Conservation (phyloP, 768 basidiomycete species). For the Russula brevipes region DNA sequence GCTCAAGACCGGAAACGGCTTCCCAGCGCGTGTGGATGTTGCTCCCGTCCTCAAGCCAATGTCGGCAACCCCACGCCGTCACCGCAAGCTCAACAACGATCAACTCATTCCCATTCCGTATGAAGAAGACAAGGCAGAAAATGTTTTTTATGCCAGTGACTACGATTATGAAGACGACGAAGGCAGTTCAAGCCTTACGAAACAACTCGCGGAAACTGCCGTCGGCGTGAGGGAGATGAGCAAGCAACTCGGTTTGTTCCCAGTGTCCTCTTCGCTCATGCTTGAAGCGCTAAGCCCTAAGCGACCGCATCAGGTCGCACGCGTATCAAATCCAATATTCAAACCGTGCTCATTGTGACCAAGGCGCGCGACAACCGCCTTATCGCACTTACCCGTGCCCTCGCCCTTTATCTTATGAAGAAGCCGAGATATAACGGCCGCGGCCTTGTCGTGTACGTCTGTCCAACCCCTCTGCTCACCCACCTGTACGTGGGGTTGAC, state of each 20-base stretch:
- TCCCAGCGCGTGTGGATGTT: conserved; percentile 42
- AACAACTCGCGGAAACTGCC: conserved; percentile 93
- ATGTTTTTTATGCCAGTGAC: conserved; percentile 31
- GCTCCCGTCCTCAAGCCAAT: conserved; percentile 43
- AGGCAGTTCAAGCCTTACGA: conserved; percentile 77
- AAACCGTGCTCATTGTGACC: conserved; percentile 91
- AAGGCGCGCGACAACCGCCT: conserved; percentile 97
- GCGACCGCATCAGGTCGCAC: conserved; percentile 63
- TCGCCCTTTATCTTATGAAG: conserved; percentile 93
- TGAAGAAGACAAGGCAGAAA: conserved; percentile 24
- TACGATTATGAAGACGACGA: conserved; percentile 67
- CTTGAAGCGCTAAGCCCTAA: neutral
- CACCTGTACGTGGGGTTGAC: conserved; percentile 12
- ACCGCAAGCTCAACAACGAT: conserved; percentile 26
- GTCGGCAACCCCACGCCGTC: conserved; percentile 25
- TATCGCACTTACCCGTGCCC: conserved; percentile 89
- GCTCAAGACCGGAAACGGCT: conserved; percentile 36
- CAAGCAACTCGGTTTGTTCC: conserved; percentile 82
- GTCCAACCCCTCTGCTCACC: conserved; percentile 20
- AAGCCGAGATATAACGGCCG: conserved; percentile 66
- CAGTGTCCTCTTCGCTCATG: neutral
- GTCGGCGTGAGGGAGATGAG: conserved; percentile 98
- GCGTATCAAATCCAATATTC: conserved; percentile 84
- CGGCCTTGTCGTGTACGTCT: conserved; percentile 78
- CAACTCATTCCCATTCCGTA: conserved; percentile 25